Base-by-base conservation (phyloP, 2,329 filamentous ascomycete genomes). In the Claviceps monticola region DNA sequence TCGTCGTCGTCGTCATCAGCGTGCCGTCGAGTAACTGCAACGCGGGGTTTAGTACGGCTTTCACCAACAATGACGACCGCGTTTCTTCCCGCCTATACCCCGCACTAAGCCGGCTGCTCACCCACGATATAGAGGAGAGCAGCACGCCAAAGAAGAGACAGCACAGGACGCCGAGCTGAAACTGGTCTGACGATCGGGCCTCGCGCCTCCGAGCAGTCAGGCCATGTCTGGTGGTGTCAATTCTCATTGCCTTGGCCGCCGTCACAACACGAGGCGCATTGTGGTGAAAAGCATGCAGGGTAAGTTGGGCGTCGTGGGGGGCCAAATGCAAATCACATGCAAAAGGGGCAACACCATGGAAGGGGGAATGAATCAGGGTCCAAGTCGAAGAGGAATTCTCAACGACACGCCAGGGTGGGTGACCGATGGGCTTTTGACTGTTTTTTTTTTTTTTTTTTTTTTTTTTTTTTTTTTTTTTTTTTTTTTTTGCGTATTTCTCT, bases 141-240 rank as follows among this genome's bases (percentile, higher is more conserved):
- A 58, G 17, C 34, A 56, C 43, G 46, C 53, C 53, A 11, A 56
- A 46, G 4, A 59, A 19, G 13, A 59, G 39, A 41, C 50, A 53
- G 23, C 38, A 54, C 4, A 39, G 21, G 26, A 60, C 36, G 38
- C 53, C 43, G 17, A 58, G 29, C 5, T 52, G 56, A n/a, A 59
- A 57, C 8, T 34, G 48, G 9, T n/a, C 49, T 11, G 58, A 58
- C 19, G 56, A 59, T 13, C 56, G 48, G 34, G 48, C 34, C 11
- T 46, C 53, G 43, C 58, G 56, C 37, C 55, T 51, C n/a, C 43
- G 53, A 48, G 56, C 53, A 36, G 56, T 47, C 49, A 57, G 51
- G 43, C 48, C 54, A 16, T 34, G 47, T 17, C 21, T 23, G 14
- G 26, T 34, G 16, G 50, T 52, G 21, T 34, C 29, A 34, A 46